Conservation (phyloP, 768 basidiomycete genomes). For the Russula compacta region DNA sequence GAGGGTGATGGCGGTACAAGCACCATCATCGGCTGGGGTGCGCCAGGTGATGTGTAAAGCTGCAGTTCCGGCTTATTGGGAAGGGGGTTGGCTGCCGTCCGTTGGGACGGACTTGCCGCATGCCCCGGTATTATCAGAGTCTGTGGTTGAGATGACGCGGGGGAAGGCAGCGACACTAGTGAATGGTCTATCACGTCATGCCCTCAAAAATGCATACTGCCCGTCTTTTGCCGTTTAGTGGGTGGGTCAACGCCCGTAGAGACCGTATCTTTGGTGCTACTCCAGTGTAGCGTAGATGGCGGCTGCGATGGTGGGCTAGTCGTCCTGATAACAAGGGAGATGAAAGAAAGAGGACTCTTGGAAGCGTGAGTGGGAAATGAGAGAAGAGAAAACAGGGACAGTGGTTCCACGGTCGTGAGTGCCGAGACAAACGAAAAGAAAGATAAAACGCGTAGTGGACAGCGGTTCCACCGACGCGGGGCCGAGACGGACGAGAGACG, state of each 20-base stretch:
- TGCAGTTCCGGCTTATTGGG: neutral
- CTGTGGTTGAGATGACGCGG: neutral
- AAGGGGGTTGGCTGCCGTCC: neutral
- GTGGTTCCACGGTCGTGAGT: too few relatives aligned
- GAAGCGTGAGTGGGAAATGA: too few relatives aligned
- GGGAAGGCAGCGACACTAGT: neutral
- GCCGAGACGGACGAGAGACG: too few relatives aligned
- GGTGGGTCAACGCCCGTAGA: slow-evolving; percentile 6
- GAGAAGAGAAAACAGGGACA: too few relatives aligned
- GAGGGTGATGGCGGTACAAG: neutral
- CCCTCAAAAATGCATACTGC: neutral
- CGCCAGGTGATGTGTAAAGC: neutral
- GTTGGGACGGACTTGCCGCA: too few relatives aligned
- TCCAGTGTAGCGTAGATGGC: neutral
- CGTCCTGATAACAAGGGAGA: too few relatives aligned
- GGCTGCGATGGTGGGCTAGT: too few relatives aligned
- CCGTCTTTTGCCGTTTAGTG: slow-evolving; percentile 5
- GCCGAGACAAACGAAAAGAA: too few relatives aligned
- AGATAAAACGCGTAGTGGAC: too few relatives aligned
- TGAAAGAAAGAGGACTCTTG: too few relatives aligned
- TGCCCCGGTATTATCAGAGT: too few relatives aligned
- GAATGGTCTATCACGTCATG: neutral
- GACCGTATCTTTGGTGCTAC: neutral
- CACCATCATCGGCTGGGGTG: neutral
- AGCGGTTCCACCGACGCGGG: too few relatives aligned